These are phyloP conservation scores for Myxozyma monticola DNA, from an alignment of 805 yeast species.

Conservation along the genomic window DNA sequence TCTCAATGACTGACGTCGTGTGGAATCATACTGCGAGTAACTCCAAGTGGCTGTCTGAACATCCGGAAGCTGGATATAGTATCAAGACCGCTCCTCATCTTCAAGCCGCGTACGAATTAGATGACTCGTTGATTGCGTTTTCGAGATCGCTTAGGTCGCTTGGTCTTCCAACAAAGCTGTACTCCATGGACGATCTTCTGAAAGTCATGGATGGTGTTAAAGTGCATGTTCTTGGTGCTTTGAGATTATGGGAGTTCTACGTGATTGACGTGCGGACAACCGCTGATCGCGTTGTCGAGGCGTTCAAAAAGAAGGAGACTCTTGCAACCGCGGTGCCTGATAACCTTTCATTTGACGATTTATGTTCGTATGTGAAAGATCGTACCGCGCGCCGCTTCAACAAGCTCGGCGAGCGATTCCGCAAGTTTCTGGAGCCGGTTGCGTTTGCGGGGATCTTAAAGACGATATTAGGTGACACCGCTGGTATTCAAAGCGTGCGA, in stretches of 20 bases:
- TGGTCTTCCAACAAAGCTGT: slow-evolving; percentile 62
- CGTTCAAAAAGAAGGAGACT: slow-evolving; percentile 17
- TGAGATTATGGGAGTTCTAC: slow-evolving; percentile 86
- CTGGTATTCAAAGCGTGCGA: slow-evolving; percentile 39
- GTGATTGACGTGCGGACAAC: slow-evolving; percentile 58
- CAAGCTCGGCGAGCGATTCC: slow-evolving; percentile 53
- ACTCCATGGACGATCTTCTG: slow-evolving; percentile 54
- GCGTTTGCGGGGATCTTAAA: slow-evolving; percentile 55
- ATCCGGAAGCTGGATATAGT: slow-evolving; percentile 91
- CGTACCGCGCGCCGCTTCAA: slow-evolving; percentile 35
- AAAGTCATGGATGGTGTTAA: slow-evolving; percentile 67
- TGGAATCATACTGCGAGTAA: slow-evolving; percentile 94
- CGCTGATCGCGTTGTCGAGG: slow-evolving; percentile 38
- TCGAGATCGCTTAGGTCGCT: slow-evolving; percentile 56
- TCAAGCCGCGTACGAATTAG: slow-evolving; percentile 79
- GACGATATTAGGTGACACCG: slow-evolving; percentile 40
- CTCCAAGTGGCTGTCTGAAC: slow-evolving; percentile 78
- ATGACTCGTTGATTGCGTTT: slow-evolving; percentile 62
- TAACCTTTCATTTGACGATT: slow-evolving; percentile 24
- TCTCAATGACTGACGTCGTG: slow-evolving; percentile 87
- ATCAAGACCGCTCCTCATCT: slow-evolving; percentile 87
- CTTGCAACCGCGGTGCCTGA: slow-evolving; percentile 24
- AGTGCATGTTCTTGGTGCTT: slow-evolving; percentile 60
- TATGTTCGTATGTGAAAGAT: slow-evolving; percentile 20
- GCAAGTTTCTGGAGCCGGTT: slow-evolving; percentile 53